Conservation (phyloP, 1,139 yeast genomes). For the Suhomyces panamericanus region DNA sequence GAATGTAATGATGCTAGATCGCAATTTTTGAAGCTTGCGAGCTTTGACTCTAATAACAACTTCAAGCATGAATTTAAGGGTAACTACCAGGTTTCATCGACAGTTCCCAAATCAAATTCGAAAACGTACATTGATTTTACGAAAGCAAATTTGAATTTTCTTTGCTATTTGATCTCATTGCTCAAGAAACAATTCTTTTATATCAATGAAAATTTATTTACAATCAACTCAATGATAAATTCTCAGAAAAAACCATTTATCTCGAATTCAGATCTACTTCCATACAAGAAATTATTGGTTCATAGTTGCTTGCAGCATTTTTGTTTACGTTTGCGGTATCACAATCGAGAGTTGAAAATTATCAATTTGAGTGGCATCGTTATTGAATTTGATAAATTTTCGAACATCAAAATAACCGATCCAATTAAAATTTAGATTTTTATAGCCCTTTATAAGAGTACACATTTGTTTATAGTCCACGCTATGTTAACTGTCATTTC, state of each 20-base stretch:
- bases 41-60: slow-evolving; percentile 19
- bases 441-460: neutral
- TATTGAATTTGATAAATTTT: slow-evolving; percentile 1
- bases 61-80: slow-evolving; percentile 21
- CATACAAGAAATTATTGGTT: slow-evolving; percentile 10
- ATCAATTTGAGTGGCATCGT: slow-evolving; percentile 13
- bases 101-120: slow-evolving; percentile 6
- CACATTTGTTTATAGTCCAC: neutral
- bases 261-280: slow-evolving; percentile 7
- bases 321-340: neutral
- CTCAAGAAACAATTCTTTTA: slow-evolving; percentile 24
- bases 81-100: slow-evolving; percentile 3
- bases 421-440: neutral
- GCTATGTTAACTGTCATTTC: no score
- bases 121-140: slow-evolving; percentile 10
- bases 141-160: slow-evolving; percentile 20
- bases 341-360: slow-evolving; percentile 2
- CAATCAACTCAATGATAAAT: slow-evolving; percentile 25
- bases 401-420: slow-evolving; percentile 1
- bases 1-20: slow-evolving; percentile 20
- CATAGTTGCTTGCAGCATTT: slow-evolving; percentile 11
- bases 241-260: slow-evolving; percentile 20
- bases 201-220: slow-evolving; percentile 23
- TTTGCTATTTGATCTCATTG: slow-evolving; percentile 22
- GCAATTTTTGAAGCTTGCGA: slow-evolving; percentile 19